Evolutionary conservation across 1,284 basidiomycete species (phyloP).

Genomic region (Pascua guehoae): DNA sequence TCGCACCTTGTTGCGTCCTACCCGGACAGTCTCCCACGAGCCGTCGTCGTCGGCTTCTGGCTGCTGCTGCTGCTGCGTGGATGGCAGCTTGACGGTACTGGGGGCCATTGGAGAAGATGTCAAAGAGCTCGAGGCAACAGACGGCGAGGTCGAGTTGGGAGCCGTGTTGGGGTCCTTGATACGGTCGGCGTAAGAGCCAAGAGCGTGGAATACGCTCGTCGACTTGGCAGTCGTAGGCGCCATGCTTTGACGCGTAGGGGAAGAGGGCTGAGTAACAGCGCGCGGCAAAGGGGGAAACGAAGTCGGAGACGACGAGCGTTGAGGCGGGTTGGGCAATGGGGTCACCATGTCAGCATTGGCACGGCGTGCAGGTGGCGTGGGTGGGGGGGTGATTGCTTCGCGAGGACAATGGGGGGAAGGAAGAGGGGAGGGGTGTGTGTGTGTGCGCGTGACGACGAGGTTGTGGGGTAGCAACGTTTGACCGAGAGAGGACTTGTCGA

Average conservation of each 20-base stretch:
- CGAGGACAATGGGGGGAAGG: too few relatives aligned
- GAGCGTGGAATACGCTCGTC: constrained; percentile 42
- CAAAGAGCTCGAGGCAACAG: constrained; percentile 6
- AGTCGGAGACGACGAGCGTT: neutral
- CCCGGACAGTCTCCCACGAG: constrained; percentile 15
- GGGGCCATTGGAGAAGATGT: constrained; percentile 5
- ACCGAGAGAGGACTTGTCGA: too few relatives aligned
- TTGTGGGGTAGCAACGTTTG: too few relatives aligned
- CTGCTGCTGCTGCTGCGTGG: constrained; percentile 1
- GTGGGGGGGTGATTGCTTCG: too few relatives aligned
- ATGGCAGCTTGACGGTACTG: neutral
- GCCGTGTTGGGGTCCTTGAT: constrained; percentile 28
- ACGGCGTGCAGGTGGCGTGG: too few relatives aligned
- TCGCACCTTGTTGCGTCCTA: constrained; percentile 13
- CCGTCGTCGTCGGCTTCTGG: constrained; percentile 9
- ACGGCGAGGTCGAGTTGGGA: constrained; percentile 3
- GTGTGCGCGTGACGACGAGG: too few relatives aligned
- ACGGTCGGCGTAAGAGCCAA: constrained; percentile 45
- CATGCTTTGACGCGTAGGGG: neutral
- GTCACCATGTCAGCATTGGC: too few relatives aligned
- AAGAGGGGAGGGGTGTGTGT: too few relatives aligned
- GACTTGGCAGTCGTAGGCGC: constrained; percentile 16
- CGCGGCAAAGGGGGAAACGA: constrained; percentile 1
- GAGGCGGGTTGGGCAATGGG: neutral
- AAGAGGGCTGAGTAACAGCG: neutral